Percentiles rank a stretch among this genome's conserved stretches.
phyloP scores from a whole-genome alignment of 768 basidiomycete genomes.

The Leccinellum albellum region DNA sequence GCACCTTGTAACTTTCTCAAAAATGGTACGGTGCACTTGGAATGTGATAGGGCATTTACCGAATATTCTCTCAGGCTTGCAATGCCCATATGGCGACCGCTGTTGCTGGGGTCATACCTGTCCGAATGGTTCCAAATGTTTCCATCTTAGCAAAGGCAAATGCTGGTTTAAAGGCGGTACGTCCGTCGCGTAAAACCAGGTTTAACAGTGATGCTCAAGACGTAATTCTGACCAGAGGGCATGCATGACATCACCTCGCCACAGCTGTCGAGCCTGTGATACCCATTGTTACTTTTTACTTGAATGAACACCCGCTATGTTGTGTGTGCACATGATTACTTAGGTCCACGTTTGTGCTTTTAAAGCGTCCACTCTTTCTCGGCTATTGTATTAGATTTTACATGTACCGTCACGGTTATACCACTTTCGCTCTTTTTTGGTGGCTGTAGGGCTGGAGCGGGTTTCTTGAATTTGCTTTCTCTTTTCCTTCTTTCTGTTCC shows the following conservation, averaged over 20 bases:
- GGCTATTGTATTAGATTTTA: constrained; percentile 15
- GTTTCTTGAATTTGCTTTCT: constrained; percentile 18
- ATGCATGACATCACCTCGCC: constrained; percentile 35
- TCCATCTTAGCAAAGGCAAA: constrained; percentile 70
- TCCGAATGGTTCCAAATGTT: constrained; percentile 70
- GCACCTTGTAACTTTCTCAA: constrained; percentile 84
- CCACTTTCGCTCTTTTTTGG: constrained; percentile 29
- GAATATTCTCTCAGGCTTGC: constrained; percentile 44
- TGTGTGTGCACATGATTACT: constrained; percentile 7
- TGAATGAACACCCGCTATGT: neutral
- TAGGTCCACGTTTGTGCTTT: constrained; percentile 16
- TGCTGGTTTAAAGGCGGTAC: constrained; percentile 82
- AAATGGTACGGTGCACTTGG: constrained; percentile 46
- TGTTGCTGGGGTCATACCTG: constrained; percentile 87
- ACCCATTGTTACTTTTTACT: constrained; percentile 8
- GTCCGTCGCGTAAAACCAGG: constrained; percentile 14
- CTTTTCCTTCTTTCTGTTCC: neutral
- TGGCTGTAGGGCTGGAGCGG: constrained; percentile 17
- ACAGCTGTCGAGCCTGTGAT: constrained; percentile 19
- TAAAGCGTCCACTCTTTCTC: constrained; percentile 24
- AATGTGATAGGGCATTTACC: neutral
- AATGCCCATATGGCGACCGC: constrained; percentile 68
- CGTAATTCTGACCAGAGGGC: constrained; percentile 29
- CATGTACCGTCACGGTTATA: constrained; percentile 25
- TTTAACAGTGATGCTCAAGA: neutral